These are phyloP conservation scores for Pyrus hybrid DNA, from an alignment of 331 rosid species.

Conservation along the genomic window DNA sequence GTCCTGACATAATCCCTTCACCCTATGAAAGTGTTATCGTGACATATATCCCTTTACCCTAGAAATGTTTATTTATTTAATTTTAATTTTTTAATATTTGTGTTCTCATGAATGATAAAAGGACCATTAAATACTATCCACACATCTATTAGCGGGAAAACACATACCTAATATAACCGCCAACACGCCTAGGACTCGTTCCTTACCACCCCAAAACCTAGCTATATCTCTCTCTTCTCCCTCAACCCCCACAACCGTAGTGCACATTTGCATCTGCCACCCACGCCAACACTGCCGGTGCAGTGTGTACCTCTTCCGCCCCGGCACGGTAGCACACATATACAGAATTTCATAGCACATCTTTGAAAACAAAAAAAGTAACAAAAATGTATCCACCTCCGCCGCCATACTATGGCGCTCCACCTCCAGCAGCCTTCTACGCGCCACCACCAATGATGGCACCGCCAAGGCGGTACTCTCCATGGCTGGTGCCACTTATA, in stretches of 20 bases:
- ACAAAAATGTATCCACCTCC: conserved; percentile 13
- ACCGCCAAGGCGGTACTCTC: conserved; percentile 30
- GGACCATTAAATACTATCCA: not conserved
- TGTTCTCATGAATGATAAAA: too few relatives aligned
- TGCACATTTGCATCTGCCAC: conserved; percentile 10
- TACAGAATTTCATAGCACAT: not conserved
- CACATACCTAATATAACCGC: conserved; percentile 14
- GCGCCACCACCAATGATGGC: conserved; percentile 11
- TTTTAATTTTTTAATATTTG: too few relatives aligned
- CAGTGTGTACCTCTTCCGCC: conserved; percentile 7
- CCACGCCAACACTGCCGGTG: not conserved
- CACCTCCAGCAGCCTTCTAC: conserved; percentile 26
- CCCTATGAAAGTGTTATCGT: too few relatives aligned
- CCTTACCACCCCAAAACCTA: conserved; percentile 20
- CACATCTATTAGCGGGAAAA: conserved; percentile 30
- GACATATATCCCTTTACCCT: too few relatives aligned
- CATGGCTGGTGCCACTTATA: conserved; percentile 71
- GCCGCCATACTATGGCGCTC: not conserved
- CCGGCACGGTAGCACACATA: not conserved
- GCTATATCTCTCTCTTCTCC: conserved; percentile 4
- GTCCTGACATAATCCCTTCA: too few relatives aligned
- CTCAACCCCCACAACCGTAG: not conserved
- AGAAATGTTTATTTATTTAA: too few relatives aligned
- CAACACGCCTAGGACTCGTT: conserved; percentile 10
- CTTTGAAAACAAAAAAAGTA: not conserved